A percentile compares a stretch with the other conserved stretches of the same genome.
These are phyloP conservation scores for Gossypium raimondii DNA, from an alignment of 345 rosid species.

Conservation along the genomic window DNA sequence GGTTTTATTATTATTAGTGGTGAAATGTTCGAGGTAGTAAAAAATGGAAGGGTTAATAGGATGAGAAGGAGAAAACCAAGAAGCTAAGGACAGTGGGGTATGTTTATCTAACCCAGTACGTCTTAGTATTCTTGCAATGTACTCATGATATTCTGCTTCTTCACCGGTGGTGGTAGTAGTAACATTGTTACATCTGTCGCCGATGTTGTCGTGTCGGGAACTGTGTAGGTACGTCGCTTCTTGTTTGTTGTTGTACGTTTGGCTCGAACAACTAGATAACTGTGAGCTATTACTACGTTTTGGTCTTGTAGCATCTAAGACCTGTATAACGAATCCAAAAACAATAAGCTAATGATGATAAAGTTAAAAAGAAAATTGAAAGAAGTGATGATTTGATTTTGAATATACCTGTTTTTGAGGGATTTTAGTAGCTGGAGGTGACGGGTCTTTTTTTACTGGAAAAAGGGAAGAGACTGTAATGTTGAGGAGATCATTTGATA, in stretches of 20 bases:
- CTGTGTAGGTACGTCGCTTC: slow-evolving; percentile 25
- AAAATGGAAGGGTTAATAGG: slow-evolving; percentile 71
- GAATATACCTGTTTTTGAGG: slow-evolving; percentile 55
- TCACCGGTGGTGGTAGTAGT: slow-evolving; percentile 8
- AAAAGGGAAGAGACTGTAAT: slow-evolving; percentile 49
- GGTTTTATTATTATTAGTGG: slow-evolving; percentile 10
- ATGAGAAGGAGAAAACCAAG: slow-evolving; percentile 64
- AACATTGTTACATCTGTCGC: slow-evolving; percentile 22
- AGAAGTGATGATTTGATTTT: not conserved
- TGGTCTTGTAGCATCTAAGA: slow-evolving; percentile 30
- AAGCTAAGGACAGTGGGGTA: slow-evolving; percentile 39
- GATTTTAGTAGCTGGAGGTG: slow-evolving; percentile 49
- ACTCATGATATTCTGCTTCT: slow-evolving; percentile 39
- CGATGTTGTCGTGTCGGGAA: slow-evolving; percentile 24
- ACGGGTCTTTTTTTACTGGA: slow-evolving; percentile 68
- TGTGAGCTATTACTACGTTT: slow-evolving; percentile 39
- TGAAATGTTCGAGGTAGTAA: slow-evolving; percentile 47
- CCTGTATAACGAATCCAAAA: slow-evolving; percentile 3
- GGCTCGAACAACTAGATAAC: slow-evolving; percentile 58
- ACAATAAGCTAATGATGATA: not conserved
- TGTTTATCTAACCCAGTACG: slow-evolving; percentile 48
- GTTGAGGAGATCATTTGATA: slow-evolving; percentile 41
- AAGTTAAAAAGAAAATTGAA: not conserved
- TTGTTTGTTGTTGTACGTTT: slow-evolving; percentile 45
- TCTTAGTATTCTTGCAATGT: slow-evolving; percentile 50